Evolutionary conservation across 31 red algal species (phyloP).

Genomic region (Asparagopsis taxiformis): DNA sequence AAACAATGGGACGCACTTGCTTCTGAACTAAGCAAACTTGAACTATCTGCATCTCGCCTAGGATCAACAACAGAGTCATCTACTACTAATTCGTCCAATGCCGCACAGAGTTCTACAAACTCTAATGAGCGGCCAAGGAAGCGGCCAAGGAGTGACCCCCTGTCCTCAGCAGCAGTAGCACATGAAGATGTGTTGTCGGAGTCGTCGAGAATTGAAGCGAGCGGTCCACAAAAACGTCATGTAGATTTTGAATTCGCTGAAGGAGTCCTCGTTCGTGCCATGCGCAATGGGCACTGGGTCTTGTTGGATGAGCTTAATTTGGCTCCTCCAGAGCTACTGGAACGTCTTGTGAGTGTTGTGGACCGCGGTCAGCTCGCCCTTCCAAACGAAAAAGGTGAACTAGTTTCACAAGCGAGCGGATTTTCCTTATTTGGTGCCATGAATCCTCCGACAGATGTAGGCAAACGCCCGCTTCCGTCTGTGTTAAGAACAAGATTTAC

Average conservation of each 20-base stretch:
- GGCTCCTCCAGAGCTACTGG: conserved; percentile 89
- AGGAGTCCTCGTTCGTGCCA: conserved; percentile 77
- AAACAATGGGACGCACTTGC: conserved; percentile 39
- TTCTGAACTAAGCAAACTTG: conserved; percentile 8
- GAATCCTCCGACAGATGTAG: conserved; percentile 96
- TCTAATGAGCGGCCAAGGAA: conserved; percentile 9
- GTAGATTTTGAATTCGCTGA: conserved; percentile 82
- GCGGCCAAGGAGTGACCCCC: neutral
- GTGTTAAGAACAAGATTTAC: conserved; percentile 84
- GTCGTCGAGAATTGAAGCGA: neutral
- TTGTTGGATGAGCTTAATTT: conserved; percentile 98
- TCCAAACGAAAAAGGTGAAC: conserved; percentile 39
- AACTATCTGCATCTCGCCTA: neutral
- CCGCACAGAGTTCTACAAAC: neutral
- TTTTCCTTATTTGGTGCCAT: conserved; percentile 93
- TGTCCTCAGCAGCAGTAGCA: conserved; percentile 11
- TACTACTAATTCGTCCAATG: neutral
- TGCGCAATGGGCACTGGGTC: conserved; percentile 88
- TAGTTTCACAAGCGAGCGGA: conserved; percentile 22
- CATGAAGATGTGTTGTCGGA: neutral
- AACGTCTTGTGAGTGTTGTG: conserved; percentile 83
- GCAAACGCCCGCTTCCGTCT: conserved; percentile 73
- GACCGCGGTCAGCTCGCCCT: conserved; percentile 65
- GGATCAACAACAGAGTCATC: neutral
- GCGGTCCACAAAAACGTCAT: neutral